Evolutionary conservation across 306 rosid genomes (phyloP), one percentile per base, ranked within the genome.

Genomic region (Dalbergia cochinchinensis): DNA sequence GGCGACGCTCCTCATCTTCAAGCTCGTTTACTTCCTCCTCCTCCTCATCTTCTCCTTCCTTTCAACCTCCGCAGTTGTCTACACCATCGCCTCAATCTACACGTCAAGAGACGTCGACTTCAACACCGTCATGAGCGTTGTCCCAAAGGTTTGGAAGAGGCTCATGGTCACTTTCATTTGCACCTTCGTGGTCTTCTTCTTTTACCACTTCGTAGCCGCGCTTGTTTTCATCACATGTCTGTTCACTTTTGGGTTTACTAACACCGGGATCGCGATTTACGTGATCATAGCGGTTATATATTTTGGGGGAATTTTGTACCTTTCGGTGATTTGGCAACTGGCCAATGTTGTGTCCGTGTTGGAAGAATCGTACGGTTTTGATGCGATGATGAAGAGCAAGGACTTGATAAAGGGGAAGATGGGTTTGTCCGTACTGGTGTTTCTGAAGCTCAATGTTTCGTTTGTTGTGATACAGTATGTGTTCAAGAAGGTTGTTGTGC

Each of bases 341-440:
- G 91, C 98, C 0, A 86, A 85, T 57, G 98, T 88, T 19, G 88
- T 94, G 5, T 80, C 91, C 0, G 94, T 94, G 60, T 74, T 94
- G 10, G 98, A 94, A 65, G 94, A 94, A 19, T 66, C 73, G 0
- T 84, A 58, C 7, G 98, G 98, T 18, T 4, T 92, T 11, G 8
- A n/a, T 42, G 98, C 98, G 18, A 87, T 94, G 98, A 33, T 6
- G 65, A 94, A 91, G 75, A 88, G 97, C 85, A 77, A 42, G 82
- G 84, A 80, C 0, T 47, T 94, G 47, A 65, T 88, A 11, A 91
- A 62, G 78, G 98, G 98, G 7, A 94, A 91, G 81, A 84, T 74
- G 84, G 59, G 83, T 65, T 13, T 84, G 69, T 79, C 89, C 5
- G 8, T 78, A 0, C 3, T 83, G 0, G 67, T 92, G 26, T 74